Base-by-base conservation (phyloP, 305 asterid species). In the Fraxinus sp. region DNA sequence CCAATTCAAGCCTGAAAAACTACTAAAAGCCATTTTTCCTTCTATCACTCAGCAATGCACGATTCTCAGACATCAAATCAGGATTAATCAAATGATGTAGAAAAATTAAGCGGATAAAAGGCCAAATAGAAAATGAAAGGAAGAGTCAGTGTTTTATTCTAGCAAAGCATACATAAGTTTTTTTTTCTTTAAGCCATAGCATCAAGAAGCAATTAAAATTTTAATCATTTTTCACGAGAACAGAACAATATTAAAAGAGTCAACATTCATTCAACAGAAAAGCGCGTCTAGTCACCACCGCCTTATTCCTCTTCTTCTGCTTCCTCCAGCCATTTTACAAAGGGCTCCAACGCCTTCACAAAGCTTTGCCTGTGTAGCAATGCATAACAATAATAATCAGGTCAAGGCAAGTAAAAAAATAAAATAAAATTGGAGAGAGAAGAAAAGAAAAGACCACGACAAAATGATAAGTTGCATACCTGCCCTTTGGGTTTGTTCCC, bases 311-410 rank as follows among this genome's bases (percentile, higher is more conserved):
- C 98, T 82, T 96, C 99, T 88, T 96, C 99, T 0, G 99, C 99
- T 89, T 96, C 99, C 85, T 96, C 99, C 57, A 96, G 93, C 99
- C 99, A 96, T 85, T 92, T 93, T 59, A 96, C 95, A 71, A 96
- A 93, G 14, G 98, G 97, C 91, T 96, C 99, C 93, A 96, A 83
- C 0, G 98, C 88, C 92, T 96, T 94, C 86, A 93, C 98, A 90
- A 96, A 94, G 28, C 89, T 81, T 90, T 94, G 97, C 91, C 99
- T 96, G 90, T 96, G 90, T 49, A 81, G 68, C 37, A 26, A 75
- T 13, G 81, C 77, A 11, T 8, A 74, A 13, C 14, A 32, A 77
- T 41, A 26, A 81, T 77, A 13, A 52, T 68, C 32, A 26, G n/a
- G 20, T 11, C 7, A 68, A 26, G 16, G 73, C 73, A 66, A 4